These are phyloP conservation scores for Eremochloa ophiuroides DNA, from an alignment of 176 grass and related monocot species.

Conservation along the genomic window DNA sequence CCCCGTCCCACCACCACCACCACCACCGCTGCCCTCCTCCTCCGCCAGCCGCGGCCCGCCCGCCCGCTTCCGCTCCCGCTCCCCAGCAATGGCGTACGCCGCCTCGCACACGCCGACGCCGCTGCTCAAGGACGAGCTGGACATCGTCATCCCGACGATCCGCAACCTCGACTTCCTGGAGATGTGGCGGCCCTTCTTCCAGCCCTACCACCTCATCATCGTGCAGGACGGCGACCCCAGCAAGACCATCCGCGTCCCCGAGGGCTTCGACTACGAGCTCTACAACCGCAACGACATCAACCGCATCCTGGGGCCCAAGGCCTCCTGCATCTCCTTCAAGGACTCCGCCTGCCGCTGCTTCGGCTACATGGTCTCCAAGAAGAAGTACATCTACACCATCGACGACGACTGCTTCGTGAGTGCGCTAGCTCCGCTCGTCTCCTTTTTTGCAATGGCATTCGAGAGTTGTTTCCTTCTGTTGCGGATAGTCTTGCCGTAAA, in stretches of 20 bases:
- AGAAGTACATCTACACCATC: conserved; percentile 99
- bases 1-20: background rate
- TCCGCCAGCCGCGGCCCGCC: background rate
- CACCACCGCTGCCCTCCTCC: background rate
- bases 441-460: too few species aligned
- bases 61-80: too few species aligned
- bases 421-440: background rate
- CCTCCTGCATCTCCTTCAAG: conserved; percentile 94
- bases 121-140: conserved; percentile 81
- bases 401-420: conserved; percentile 99
- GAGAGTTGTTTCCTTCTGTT: background rate
- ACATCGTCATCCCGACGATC: conserved; percentile 99
- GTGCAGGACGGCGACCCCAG: conserved; percentile 87
- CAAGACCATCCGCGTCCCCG: conserved; percentile 62
- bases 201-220: conserved; percentile 97
- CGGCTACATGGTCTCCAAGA: conserved; percentile 95
- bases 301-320: conserved; percentile 88
- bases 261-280: conserved; percentile 97
- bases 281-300: conserved; percentile 97
- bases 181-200: conserved; percentile 96
- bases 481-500: background rate
- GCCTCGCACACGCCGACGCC: conserved; percentile 21
- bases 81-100: conserved; percentile 27
- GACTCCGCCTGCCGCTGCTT: conserved; percentile 94
- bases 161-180: conserved; percentile 92